Evolutionary conservation across 139 green algal genomes (phyloP), one percentile per base, ranked within the genome.

Genomic region (Limnomonas spitsbergensis): DNA sequence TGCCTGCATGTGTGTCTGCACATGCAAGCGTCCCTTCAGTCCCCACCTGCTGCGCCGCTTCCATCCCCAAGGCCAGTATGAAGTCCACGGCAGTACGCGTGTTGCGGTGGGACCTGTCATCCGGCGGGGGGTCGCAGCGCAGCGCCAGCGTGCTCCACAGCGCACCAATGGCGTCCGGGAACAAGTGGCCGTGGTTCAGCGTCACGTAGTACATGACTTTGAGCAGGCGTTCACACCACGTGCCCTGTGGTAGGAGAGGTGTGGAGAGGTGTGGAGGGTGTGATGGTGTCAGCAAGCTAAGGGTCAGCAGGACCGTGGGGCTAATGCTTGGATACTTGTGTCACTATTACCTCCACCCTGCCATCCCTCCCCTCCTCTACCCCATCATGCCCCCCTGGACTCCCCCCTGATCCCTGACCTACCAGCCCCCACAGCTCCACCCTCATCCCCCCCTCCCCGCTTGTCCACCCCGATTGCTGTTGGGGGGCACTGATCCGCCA

Each of bases 61-160:
- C 26, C 14, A 53, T 76, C 14, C 35, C 69, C 26, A 53, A 31
- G 7, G 34, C 31, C 32, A 97, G 80, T 6, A 98, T 56, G 71
- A 95, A 98, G 70, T 97, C 88, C 47, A 98, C 79, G 1, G 94
- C 88, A 47, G 94, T 93, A 34, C 92, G 87, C 67, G 97, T 89
- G 82, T 97, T 98, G 20, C 20, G 20, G 47, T 61, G 47, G 20
- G 47, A 14, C 47, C 14, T 14, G 20, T 61, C 47, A 29, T 14
- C 14, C n/a, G n/a, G n/a, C n/a, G n/a, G n/a, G n/a, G n/a, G n/a
- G n/a, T n/a, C n/a, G n/a, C n/a, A n/a, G n/a, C n/a, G n/a, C n/a
- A n/a, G 70, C 0, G 91, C 94, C 68, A 98, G 79, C 24, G 88
- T 95, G 38, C 53, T 86, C 95, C 94, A 98, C 56, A 98, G 85